These are phyloP conservation scores for Botrytis cinerea DNA, from an alignment of 2,329 filamentous ascomycete species.

Conservation along the genomic window DNA sequence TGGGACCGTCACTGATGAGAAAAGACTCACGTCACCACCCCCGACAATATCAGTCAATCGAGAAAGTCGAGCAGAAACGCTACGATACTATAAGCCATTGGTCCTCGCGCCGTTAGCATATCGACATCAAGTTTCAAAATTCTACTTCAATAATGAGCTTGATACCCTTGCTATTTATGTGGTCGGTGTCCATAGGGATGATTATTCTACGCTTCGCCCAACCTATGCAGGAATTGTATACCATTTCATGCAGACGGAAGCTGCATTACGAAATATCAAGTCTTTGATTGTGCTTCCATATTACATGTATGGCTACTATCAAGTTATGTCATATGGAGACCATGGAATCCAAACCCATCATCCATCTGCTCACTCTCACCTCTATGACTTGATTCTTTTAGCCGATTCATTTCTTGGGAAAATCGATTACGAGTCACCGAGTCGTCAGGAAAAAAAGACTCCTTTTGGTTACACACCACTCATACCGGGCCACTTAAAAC, in stretches of 20 bases:
- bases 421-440: not conserved
- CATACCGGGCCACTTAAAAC: not conserved
- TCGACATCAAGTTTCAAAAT: not conserved
- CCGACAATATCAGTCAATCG: not conserved
- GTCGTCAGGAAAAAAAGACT: not conserved
- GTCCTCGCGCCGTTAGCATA: accelerated
- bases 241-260: accelerated
- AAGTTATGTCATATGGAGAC: not conserved
- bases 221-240: accelerated
- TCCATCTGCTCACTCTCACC: not conserved
- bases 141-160: not conserved
- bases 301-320: not conserved
- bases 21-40: not conserved
- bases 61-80: not conserved
- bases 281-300: not conserved
- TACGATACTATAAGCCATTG: not conserved
- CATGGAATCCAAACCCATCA: not conserved
- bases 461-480: not conserved
- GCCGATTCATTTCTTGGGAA: not conserved
- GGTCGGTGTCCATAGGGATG: accelerated
- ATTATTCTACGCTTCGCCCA: not conserved
- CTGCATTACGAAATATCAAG: not conserved
- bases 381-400: not conserved
- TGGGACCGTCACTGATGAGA: not conserved
- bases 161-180: not conserved